Percentiles rank a stretch among this genome's conserved stretches.
These are phyloP conservation scores for Myriosclerotinia duriaeana DNA, from an alignment of 2,329 filamentous ascomycete genomes.

Conservation along the genomic window DNA sequence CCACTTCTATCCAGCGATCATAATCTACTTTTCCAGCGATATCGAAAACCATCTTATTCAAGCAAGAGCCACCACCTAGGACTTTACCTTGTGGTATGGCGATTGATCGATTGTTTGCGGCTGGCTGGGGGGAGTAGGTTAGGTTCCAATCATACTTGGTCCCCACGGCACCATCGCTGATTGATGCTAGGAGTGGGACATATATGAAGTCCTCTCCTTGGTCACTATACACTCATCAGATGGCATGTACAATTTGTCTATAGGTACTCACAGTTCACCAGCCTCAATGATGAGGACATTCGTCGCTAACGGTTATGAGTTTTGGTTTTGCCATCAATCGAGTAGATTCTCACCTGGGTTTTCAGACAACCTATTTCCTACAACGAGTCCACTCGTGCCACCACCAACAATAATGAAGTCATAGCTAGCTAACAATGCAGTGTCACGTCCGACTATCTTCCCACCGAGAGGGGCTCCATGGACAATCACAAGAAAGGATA, in stretches of 20 bases:
- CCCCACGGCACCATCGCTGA: constrained; percentile 27
- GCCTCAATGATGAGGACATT: constrained; percentile 22
- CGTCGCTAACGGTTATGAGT: constrained; percentile 8
- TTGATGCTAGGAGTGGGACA: constrained; percentile 4
- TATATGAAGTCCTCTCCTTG: constrained; percentile 22
- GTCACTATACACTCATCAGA: constrained; percentile 5
- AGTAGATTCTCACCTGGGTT: constrained; percentile 11
- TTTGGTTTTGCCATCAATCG: not conserved
- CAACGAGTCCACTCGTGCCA: constrained; percentile 14
- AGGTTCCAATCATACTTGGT: constrained; percentile 47
- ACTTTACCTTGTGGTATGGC: constrained; percentile 38
- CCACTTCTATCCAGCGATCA: constrained; percentile 45
- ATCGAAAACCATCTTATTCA: constrained; percentile 38
- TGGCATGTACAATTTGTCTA: not conserved
- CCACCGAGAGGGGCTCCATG: constrained; percentile 2
- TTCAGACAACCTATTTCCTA: constrained; percentile 22
- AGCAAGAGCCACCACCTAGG: constrained; percentile 43
- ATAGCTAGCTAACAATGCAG: not conserved
- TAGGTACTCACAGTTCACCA: constrained; percentile 19
- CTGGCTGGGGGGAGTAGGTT: constrained; percentile 42
- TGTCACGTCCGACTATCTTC: constrained; percentile 8
- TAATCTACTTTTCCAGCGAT: constrained; percentile 35
- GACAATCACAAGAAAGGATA: not conserved
- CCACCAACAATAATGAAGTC: constrained; percentile 21
- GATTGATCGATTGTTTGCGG: constrained; percentile 32